Evolutionary conservation across 306 rosid genomes (phyloP).

Genomic region (Chamaecrista fasciculata): DNA sequence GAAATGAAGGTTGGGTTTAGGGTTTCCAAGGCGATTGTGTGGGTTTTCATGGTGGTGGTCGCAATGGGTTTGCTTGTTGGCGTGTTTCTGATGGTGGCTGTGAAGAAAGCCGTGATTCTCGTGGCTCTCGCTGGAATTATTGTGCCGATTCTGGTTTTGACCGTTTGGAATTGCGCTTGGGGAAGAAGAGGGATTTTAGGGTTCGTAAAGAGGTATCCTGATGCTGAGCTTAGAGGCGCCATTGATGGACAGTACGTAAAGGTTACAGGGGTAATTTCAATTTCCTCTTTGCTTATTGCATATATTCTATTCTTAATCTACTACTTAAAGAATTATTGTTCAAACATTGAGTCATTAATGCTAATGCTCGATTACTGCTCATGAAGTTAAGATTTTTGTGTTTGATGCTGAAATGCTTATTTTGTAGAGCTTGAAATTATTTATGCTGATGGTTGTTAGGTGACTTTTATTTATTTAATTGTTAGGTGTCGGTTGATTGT

Average conservation of each 20-base stretch:
- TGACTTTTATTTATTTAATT: background rate
- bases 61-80: slow-evolving; percentile 86
- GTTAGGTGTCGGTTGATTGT: slow-evolving; percentile 37
- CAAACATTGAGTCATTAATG: slow-evolving; percentile 11
- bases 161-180: slow-evolving; percentile 70
- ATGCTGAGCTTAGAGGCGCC: slow-evolving; percentile 94
- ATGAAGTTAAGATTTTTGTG: background rate
- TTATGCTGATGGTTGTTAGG: background rate
- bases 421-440: slow-evolving; percentile 15
- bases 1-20: slow-evolving; percentile 63
- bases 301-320: background rate
- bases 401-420: background rate
- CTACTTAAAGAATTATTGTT: slow-evolving; percentile 7
- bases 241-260: slow-evolving; percentile 92
- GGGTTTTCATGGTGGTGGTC: slow-evolving; percentile 71
- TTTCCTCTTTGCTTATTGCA: background rate
- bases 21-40: slow-evolving; percentile 75
- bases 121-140: slow-evolving; percentile 55
- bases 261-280: slow-evolving; percentile 95
- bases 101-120: slow-evolving; percentile 71
- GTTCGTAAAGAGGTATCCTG: slow-evolving; percentile 76
- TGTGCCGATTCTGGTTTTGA: slow-evolving; percentile 48
- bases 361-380: background rate
- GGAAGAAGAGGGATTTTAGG: slow-evolving; percentile 67
- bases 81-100: slow-evolving; percentile 86